Base-by-base conservation (phyloP, 768 basidiomycete species). In the Udeniomyces megalosporus region DNA sequence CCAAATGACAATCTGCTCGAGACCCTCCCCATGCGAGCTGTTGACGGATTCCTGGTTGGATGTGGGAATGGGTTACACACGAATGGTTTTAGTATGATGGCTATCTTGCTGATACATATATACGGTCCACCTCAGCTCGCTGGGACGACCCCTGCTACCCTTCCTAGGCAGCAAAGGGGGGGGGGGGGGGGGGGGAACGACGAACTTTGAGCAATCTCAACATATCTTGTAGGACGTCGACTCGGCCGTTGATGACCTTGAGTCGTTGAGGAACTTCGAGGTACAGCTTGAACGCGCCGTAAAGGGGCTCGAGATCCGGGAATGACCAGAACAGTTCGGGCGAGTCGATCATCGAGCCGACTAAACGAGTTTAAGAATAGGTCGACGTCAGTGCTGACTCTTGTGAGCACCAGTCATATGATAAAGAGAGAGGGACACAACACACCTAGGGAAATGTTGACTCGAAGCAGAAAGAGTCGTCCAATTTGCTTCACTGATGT, bases 181-280 rank as follows among this genome's bases (percentile, higher is more conserved):
- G 15, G 5, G 26, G 22, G 10, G 15, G 15, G 15, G 17, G 3
- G n/a, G n/a, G 17, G 11, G 14, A 52, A 35, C 5, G 20, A 38
- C 63, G 34, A 74, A 95, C 92, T 74, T 96, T 96, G 57, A 96
- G 76, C 56, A 96, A 80, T 70, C 90, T 85, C 12, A 96, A 81
- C 87, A 96, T 93, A 73, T 96, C 92, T 78, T 96, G 92, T 38
- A 96, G 75, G 55, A 96, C 89, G 78, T 90, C 92, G 38, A 95
- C 90, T 64, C 92, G 84, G 48, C 89, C 87, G 74, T 93, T 95
- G 62, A 96, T 78, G 29, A 95, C 76, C 72, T 91, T 87, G 65
- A 92, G 88, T 60, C 92, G 82, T 72, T 93, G 91, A 2, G 88
- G 87, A 60, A 95, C 88, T 76, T 96, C 92, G 24, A 96, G 80